A percentile compares a stretch with the other conserved stretches of the same genome.
Conservation (phyloP, 305 asterid species). For the Caryopteris hybrid region DNA sequence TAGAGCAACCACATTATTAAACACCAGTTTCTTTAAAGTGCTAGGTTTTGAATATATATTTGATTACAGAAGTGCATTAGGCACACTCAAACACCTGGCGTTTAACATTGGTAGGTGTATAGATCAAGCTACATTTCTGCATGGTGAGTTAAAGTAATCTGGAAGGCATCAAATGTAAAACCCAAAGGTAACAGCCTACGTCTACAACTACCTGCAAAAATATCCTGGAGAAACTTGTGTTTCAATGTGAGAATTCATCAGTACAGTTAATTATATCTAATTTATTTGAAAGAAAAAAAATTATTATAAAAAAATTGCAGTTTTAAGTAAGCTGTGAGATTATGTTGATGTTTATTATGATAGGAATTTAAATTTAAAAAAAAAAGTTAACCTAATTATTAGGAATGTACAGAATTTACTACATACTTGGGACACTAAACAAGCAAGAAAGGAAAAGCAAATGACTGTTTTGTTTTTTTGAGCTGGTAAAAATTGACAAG, state of each 20-base stretch:
- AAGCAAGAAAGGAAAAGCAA: background rate
- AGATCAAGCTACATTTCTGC: background rate
- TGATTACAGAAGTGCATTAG: background rate
- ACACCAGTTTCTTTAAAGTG: background rate
- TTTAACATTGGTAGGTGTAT: background rate
- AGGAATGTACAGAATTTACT: too few species aligned
- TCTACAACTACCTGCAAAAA: background rate
- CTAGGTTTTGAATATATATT: background rate
- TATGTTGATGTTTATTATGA: background rate
- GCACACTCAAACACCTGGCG: background rate
- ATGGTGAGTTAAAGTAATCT: background rate
- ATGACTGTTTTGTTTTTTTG: background rate
- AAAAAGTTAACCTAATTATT: background rate
- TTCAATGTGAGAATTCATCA: background rate
- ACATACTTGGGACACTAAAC: conserved; percentile 4
- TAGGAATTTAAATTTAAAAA: background rate
- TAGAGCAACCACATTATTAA: background rate
- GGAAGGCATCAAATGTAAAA: background rate
- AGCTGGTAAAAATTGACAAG: background rate
- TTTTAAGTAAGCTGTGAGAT: background rate
- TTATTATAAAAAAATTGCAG: background rate
- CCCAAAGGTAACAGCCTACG: background rate
- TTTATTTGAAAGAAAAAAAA: background rate
- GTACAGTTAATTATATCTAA: background rate
- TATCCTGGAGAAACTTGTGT: background rate